These are phyloP conservation scores for Helotiales sp. DNA, from an alignment of 2,329 filamentous ascomycete genomes.

Conservation along the genomic window DNA sequence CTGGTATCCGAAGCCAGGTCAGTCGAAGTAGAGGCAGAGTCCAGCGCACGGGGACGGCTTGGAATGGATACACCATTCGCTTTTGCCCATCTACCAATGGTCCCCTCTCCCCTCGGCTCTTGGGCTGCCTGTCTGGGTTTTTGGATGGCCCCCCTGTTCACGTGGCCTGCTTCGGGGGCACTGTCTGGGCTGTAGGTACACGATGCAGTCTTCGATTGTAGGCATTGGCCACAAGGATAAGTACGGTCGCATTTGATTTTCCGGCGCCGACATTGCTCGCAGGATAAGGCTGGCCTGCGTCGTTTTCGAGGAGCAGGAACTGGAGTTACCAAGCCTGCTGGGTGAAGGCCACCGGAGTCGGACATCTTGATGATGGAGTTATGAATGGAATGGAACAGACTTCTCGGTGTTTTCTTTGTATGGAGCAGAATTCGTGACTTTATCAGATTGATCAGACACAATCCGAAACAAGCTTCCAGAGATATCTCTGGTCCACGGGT, in stretches of 20 bases:
- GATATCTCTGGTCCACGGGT: background rate
- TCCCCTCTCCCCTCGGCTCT: background rate
- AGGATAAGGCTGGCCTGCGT: conserved; percentile 47
- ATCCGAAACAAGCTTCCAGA: background rate
- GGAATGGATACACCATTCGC: conserved; percentile 2
- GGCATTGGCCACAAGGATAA: conserved; percentile 49
- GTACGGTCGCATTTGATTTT: conserved; percentile 53
- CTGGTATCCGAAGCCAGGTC: conserved; percentile 7
- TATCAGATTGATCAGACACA: conserved; percentile 1
- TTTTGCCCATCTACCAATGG: background rate
- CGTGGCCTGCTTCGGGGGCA: conserved; percentile 13
- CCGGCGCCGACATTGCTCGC: conserved; percentile 50
- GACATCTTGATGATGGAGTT: conserved; percentile 10
- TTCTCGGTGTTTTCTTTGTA: background rate
- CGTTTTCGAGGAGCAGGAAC: conserved; percentile 33
- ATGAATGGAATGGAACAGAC: background rate
- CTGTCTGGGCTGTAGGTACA: conserved; percentile 42
- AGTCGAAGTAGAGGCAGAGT: background rate
- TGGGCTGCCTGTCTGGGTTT: background rate
- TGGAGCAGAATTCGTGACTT: background rate
- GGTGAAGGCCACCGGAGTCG: background rate
- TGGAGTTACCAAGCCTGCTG: background rate
- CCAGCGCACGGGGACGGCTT: background rate
- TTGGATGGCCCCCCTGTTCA: background rate
- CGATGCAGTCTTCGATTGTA: conserved; percentile 38